A percentile compares a stretch with the other conserved stretches of the same genome.
These are phyloP conservation scores for Melanomma pulvis-pyrius DNA, from an alignment of 495 filamentous ascomycete genomes.

Conservation along the genomic window DNA sequence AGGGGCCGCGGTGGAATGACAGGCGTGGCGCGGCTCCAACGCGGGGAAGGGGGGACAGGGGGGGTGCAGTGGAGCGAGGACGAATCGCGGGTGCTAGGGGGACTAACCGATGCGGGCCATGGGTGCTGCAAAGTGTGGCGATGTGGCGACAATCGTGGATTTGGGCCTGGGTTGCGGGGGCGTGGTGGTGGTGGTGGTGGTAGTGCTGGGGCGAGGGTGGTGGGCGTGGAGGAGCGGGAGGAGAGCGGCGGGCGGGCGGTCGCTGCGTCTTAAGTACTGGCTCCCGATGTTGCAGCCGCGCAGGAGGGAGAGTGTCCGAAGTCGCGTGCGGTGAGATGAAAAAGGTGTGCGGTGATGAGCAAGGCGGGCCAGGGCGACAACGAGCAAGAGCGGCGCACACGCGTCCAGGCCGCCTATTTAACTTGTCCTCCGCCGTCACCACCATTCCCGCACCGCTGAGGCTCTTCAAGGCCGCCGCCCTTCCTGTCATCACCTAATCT, in stretches of 20 bases:
- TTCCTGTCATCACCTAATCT: background rate
- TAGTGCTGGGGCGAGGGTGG: background rate
- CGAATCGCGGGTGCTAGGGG: background rate
- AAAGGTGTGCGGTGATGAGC: slow-evolving; percentile 6
- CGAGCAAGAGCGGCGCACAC: background rate
- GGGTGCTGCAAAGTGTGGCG: background rate
- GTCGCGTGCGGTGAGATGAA: slow-evolving; percentile 7
- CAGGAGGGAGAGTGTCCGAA: background rate
- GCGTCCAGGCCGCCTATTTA: background rate
- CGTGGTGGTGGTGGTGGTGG: background rate
- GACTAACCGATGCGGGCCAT: slow-evolving; percentile 19
- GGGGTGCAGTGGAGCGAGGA: background rate
- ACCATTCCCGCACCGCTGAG: background rate
- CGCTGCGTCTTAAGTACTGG: background rate
- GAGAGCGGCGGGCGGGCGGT: background rate
- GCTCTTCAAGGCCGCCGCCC: background rate
- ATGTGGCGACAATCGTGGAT: slow-evolving; percentile 4
- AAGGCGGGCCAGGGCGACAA: background rate
- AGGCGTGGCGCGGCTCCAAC: background rate
- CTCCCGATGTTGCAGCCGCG: background rate
- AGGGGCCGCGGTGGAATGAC: background rate
- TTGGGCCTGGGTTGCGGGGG: background rate
- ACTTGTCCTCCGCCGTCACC: background rate
- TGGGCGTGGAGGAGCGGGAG: background rate
- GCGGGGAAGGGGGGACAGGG: background rate